Evolutionary conservation across 2,329 filamentous ascomycete species (phyloP).

Genomic region (Didymella keratinophila): DNA sequence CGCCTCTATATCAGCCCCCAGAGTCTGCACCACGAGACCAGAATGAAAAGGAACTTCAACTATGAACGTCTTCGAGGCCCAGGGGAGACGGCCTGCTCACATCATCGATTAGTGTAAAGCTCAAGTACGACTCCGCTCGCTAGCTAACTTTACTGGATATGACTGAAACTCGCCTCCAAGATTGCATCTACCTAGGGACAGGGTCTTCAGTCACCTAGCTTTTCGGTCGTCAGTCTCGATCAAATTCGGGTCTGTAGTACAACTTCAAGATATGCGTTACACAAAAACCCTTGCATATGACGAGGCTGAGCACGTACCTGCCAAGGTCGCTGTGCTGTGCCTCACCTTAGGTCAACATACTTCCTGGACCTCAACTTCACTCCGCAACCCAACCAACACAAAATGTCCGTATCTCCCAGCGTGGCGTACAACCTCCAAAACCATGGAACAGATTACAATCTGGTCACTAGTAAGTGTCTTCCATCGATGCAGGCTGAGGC

Average conservation of each 20-base stretch:
- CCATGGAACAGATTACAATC: neutral
- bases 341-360: neutral
- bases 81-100: neutral
- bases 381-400: neutral
- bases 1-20: neutral
- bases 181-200: neutral
- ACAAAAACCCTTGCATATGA: slow-evolving; percentile 1
- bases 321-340: neutral
- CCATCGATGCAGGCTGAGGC: neutral
- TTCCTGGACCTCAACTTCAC: neutral
- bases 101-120: neutral
- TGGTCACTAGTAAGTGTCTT: neutral
- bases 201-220: neutral
- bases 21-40: neutral
- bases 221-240: neutral
- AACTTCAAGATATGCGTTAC: neutral
- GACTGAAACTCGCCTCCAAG: neutral
- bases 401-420: neutral
- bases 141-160: neutral
- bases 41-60: neutral
- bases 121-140: neutral
- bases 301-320: neutral
- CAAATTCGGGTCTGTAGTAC: neutral
- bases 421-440: neutral
- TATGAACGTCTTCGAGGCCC: neutral